A percentile compares a stretch with the other conserved stretches of the same genome.
phyloP scores from a whole-genome alignment of 306 rosid species.

The Gastrolobium bilobum region DNA sequence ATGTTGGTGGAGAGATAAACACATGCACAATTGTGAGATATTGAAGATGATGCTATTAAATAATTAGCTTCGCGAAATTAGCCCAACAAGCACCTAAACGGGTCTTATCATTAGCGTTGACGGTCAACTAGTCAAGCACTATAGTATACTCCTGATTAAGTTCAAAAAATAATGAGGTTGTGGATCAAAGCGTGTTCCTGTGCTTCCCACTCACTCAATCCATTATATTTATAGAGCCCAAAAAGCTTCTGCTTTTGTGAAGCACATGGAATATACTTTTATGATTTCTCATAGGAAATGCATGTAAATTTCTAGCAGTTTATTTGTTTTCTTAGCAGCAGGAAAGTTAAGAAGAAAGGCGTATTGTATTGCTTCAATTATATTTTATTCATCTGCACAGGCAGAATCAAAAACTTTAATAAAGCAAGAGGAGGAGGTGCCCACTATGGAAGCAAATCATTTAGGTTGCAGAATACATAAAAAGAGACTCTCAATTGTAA shows the following conservation, averaged over 20 bases:
- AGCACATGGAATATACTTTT: too few species aligned
- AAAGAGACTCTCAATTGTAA: background rate
- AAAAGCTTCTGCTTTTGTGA: too few species aligned
- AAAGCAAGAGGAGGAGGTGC: background rate
- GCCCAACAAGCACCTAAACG: background rate
- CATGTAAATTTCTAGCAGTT: background rate
- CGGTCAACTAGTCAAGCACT: background rate
- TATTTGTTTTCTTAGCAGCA: background rate
- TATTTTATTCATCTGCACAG: background rate
- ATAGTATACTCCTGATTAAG: slow-evolving; percentile 11
- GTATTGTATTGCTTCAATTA: background rate
- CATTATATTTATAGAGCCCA: background rate
- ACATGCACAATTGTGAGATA: background rate
- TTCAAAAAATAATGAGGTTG: background rate
- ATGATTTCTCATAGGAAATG: background rate
- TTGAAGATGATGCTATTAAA: slow-evolving; percentile 7
- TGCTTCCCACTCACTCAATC: background rate
- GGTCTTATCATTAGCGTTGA: background rate
- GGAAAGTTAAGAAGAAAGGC: background rate
- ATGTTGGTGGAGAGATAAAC: slow-evolving; percentile 35
- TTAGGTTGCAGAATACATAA: background rate
- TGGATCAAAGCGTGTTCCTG: background rate
- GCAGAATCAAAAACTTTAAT: background rate
- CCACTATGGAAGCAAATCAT: background rate
- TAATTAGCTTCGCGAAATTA: slow-evolving; percentile 1